Base-by-base conservation (phyloP, 441 rosid species). In the Hura crepitans region DNA sequence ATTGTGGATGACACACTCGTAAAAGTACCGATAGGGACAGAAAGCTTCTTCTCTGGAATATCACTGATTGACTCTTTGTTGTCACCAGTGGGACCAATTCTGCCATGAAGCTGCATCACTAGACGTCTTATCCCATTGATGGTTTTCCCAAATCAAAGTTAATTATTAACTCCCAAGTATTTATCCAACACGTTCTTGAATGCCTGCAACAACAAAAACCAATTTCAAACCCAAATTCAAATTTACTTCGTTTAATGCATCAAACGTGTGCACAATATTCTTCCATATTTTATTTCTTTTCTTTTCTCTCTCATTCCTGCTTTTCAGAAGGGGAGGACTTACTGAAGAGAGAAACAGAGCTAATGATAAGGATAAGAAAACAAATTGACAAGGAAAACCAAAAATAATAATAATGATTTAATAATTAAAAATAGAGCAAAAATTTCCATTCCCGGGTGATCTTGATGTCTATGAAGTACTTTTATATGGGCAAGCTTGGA, bases 161-260 rank as follows among this genome's bases (percentile, higher is more conserved):
- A n/a, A n/a, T n/a, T n/a, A n/a, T n/a, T 78, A 69, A 82, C 87
- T 61, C 91, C 96, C 78, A 86, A 23, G 56, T 81, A 85, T 68
- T 89, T 87, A 65, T 85, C 88, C 74, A 86, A 54, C 30, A 87
- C 90, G 77, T 78, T 87, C 81, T 87, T 73, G 83, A 86, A 85
- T 64, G 83, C 94, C 97, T 90, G 91, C 79, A 78, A 70, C 65
- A 42, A 66, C n/a, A 62, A 78, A 53, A 74, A 46, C 13, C 61
- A 20, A 62, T 23, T 35, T 61, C 39, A 62, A 69, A 72, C 45
- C 25, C 39, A 58, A 35, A 50, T 31, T 70, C 51, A 30, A 17
- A 28, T 23, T 30, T 51, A 70, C 62, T 49, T 14, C 61, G 59
- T 62, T 62, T 27, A 64, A 42, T 71, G 73, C 28, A 74, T 50